A percentile compares a stretch with the other conserved stretches of the same genome.
Evolutionary conservation across 345 rosid species (phyloP).

Genomic region (Acer yangbiense): DNA sequence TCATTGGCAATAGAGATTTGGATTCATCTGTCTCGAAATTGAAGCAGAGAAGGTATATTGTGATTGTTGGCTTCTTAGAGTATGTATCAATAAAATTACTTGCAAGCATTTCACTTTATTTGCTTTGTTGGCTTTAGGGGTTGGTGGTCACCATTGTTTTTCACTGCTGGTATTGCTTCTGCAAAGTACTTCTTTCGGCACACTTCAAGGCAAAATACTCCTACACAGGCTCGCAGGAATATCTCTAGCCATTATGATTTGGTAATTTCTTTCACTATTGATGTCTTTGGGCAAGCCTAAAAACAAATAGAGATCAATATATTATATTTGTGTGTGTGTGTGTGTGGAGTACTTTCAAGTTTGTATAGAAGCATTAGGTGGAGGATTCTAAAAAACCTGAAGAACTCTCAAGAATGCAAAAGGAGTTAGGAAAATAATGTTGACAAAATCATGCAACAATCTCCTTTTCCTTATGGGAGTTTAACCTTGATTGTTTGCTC

Average conservation of each 20-base stretch:
- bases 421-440: no score
- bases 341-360: no score
- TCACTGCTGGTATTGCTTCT: slow-evolving; percentile 73
- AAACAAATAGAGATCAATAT: background rate
- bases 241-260: slow-evolving; percentile 89
- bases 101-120: background rate
- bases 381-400: no score
- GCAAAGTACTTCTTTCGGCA: slow-evolving; percentile 78
- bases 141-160: slow-evolving; percentile 91
- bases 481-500: no score
- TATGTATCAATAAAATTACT: background rate
- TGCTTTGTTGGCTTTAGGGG: slow-evolving; percentile 49
- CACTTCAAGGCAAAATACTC: slow-evolving; percentile 67
- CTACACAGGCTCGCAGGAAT: slow-evolving; percentile 91
- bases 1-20: slow-evolving; percentile 69
- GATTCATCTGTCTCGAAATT: slow-evolving; percentile 40
- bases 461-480: no score
- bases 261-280: slow-evolving; percentile 37
- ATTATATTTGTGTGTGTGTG: no score
- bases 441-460: no score
- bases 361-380: no score
- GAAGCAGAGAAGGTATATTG: slow-evolving; percentile 59
- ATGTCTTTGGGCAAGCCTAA: background rate
- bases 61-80: background rate
- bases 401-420: no score